Evolutionary conservation across 2,329 filamentous ascomycete genomes (phyloP), one percentile per base, ranked within the genome.

Genomic region (Epichloe glyceriae): DNA sequence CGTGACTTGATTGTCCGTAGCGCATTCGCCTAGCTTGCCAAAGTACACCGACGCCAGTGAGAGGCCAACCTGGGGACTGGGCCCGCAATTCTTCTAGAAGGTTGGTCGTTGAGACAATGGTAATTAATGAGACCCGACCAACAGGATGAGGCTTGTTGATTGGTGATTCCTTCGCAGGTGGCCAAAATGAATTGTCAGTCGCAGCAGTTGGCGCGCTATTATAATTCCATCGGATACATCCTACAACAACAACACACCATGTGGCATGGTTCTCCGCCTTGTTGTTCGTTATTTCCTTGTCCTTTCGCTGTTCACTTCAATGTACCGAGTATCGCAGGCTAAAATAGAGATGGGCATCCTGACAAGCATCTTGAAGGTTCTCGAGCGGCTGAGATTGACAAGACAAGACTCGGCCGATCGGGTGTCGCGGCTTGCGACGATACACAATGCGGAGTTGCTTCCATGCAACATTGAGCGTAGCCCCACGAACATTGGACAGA

Each of bases 51-150:
- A 30, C 26, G 26, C 26, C 26, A 30, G 6, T 11, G 26, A 30
- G 26, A 30, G 26, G 26, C n/a, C 17, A 57, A 53, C 55, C 52
- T 57, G 54, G 54, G 59, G 22, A 6, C 22, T 6, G 2, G 22
- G 55, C 57, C 58, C 57, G 57, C 56, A 57, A 47, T 46, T 58
- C 62, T 65, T 65, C 63, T 63, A 65, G 63, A 65, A 65, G 39
- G 10, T 34, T 34, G 55, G 50, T 54, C 26, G 26, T 30, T 11
- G 26, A 30, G 26, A 30, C 10, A 35, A 26, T 44, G 7, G 30
- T 43, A 5, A 33, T 42, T 17, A 20, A 17, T 15, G 33, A 35
- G 39, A 49, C 39, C 39, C 19, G 20, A 15, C 30, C 26, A 30
- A 3, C 26, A 30, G 26, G 26, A 30, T 8, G 26, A 30, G 26